Evolutionary conservation across 1,139 yeast genomes (phyloP), one percentile per base, ranked within the genome.

Genomic region (Zygosaccharomyces pseudobailii): DNA sequence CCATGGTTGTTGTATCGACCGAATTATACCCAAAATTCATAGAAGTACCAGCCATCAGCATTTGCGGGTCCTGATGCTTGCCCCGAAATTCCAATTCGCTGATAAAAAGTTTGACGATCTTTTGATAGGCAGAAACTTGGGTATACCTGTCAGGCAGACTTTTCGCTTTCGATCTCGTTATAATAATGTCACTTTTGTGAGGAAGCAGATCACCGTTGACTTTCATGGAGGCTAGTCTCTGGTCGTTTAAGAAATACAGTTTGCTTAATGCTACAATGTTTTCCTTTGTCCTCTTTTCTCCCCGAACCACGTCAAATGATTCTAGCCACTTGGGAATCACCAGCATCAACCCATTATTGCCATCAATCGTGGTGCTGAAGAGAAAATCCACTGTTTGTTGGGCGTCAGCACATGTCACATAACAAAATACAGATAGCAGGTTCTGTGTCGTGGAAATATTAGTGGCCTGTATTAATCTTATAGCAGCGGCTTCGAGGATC

Each of bases 81-180:
- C 48, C 66, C 59, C 83, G 90, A 59, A 81, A 80, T 30, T 71
- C 76, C 43, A 89, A 71, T 63, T 92, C 97, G 25, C 79, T 73
- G 7, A 84, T 67, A 41, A 90, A 73, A 23, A 89, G 70, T 60
- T 84, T 85, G 46, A 89, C 63, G 33, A 90, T 87, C 62, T 88
- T 89, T 38, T 76, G 73, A 13, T 84, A 76, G 0, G 89, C 87
- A 0, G 90, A 72, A 1, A 88, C 74, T 58, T 76, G 81, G 0
- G 87, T 79, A 56, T 74, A 85, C 53, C 72, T 68, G 45, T 81
- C 78, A 0, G 87, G 85, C 76, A 79, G 74, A n/a, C 72, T 67
- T 55, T 78, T 80, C 2, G 95, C 80, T 82, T 82, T 85, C 0
- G 97, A 87, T 57, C 98, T 75, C 0, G 97, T 92, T 6, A 88